phyloP scores from a whole-genome alignment of 129 eudicot species.

The Erigeron canadensis region DNA sequence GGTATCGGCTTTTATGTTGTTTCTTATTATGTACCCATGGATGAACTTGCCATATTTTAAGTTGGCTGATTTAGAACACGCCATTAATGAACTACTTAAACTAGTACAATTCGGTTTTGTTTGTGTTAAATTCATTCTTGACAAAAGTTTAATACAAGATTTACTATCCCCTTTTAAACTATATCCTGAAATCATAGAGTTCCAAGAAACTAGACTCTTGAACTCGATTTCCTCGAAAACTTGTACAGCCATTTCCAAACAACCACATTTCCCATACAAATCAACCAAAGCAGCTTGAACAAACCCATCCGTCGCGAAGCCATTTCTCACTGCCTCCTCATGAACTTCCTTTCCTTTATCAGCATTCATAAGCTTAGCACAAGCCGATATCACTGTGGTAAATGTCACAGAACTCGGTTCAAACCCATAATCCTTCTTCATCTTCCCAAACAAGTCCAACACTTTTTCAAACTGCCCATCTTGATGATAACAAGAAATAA shows the following conservation, averaged over 20 bases:
- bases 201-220: slow-evolving; percentile 40
- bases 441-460: slow-evolving; percentile 23
- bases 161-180: slow-evolving; percentile 35
- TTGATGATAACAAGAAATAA: slow-evolving; percentile 36
- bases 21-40: slow-evolving; percentile 33
- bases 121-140: slow-evolving; percentile 19
- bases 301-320: slow-evolving; percentile 18
- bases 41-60: slow-evolving; percentile 29
- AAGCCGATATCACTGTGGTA: slow-evolving; percentile 25
- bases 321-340: slow-evolving; percentile 24
- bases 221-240: slow-evolving; percentile 22
- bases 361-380: slow-evolving; percentile 32
- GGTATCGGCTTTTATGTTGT: slow-evolving; percentile 27
- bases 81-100: slow-evolving; percentile 29
- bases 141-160: slow-evolving; percentile 32
- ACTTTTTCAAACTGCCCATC: slow-evolving; percentile 36
- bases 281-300: slow-evolving; percentile 38
- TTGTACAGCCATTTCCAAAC: slow-evolving; percentile 29
- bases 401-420: slow-evolving; percentile 36
- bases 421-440: slow-evolving; percentile 35
- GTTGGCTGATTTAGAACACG: slow-evolving; percentile 37
- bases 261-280: slow-evolving; percentile 38
- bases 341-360: slow-evolving; percentile 29
- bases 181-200: slow-evolving; percentile 37
- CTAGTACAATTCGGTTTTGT: slow-evolving; percentile 28